Conservation (phyloP, 2,329 filamentous ascomycete genomes). For the Blumeriella jaapii region DNA sequence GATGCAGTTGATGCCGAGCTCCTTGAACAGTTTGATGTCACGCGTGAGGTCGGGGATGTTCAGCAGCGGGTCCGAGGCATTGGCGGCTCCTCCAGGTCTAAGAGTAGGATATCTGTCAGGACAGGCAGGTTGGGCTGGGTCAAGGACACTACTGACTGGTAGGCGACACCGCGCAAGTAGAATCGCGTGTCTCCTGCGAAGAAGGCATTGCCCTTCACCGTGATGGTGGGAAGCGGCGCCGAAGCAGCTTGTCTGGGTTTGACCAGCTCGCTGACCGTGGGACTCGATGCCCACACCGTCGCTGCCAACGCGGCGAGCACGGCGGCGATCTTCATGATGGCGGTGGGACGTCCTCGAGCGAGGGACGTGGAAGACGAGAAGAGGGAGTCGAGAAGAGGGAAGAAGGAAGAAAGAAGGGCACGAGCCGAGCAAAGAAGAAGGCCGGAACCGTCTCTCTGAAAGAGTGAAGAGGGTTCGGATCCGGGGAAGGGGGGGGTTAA, state of each 20-base stretch:
- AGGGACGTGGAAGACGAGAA: too few species aligned
- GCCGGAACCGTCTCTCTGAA: constrained; percentile 5
- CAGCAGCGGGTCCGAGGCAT: too few species aligned
- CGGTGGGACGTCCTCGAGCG: too few species aligned
- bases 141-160: too few species aligned
- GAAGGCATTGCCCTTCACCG: constrained; percentile 26
- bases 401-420: background rate
- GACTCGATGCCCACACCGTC: constrained; percentile 11
- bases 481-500: constrained; percentile 1
- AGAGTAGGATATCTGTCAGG: too few species aligned
- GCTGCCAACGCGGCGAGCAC: constrained; percentile 18
- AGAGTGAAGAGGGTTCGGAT: constrained; percentile 6
- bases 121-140: too few species aligned
- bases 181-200: constrained; percentile 29
- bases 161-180: constrained; percentile 52
- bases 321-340: constrained; percentile 20
- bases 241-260: constrained; percentile 13
- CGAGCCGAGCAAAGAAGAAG: background rate
- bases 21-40: too few species aligned
- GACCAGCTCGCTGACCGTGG: constrained; percentile 9
- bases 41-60: too few species aligned
- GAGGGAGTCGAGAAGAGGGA: background rate
- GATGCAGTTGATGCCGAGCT: constrained; percentile 60
- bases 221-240: constrained; percentile 13
- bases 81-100: too few species aligned